Evolutionary conservation across 2,329 filamentous ascomycete genomes (phyloP).

Genomic region (Cercospora sp.): DNA sequence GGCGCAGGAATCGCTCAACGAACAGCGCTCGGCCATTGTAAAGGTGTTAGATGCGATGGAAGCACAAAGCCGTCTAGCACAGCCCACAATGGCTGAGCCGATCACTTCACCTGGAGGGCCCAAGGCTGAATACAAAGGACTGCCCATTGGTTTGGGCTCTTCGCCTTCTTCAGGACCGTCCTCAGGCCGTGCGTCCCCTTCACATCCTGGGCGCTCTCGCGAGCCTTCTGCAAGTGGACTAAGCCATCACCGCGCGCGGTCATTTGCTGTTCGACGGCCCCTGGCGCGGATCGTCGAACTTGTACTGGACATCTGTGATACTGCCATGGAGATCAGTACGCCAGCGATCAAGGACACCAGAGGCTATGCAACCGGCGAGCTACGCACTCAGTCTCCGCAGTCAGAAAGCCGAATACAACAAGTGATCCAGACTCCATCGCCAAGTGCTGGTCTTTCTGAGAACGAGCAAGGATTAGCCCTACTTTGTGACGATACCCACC

Average conservation of each 20-base stretch:
- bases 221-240: slow-evolving; percentile 66
- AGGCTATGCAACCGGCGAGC: slow-evolving; percentile 67
- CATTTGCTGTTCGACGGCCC: slow-evolving; percentile 87
- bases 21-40: slow-evolving; percentile 92
- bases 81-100: slow-evolving; percentile 52
- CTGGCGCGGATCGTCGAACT: slow-evolving; percentile 92
- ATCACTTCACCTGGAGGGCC: slow-evolving; percentile 35
- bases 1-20: slow-evolving; percentile 84
- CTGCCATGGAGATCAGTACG: slow-evolving; percentile 89
- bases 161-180: slow-evolving; percentile 68
- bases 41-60: slow-evolving; percentile 92
- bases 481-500: slow-evolving; percentile 87
- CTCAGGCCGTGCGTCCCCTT: slow-evolving; percentile 69
- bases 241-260: slow-evolving; percentile 77
- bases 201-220: slow-evolving; percentile 64
- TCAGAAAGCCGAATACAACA: slow-evolving; percentile 94
- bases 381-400: slow-evolving; percentile 90
- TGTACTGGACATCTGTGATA: slow-evolving; percentile 92
- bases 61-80: slow-evolving; percentile 67
- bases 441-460: slow-evolving; percentile 84
- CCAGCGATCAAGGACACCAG: slow-evolving; percentile 86
- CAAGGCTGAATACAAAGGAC: slow-evolving; percentile 78
- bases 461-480: slow-evolving; percentile 87
- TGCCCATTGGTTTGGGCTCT: slow-evolving; percentile 72
- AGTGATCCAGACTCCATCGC: slow-evolving; percentile 94